phyloP scores from a whole-genome alignment of 306 rosid species.

The Delonix regia region DNA sequence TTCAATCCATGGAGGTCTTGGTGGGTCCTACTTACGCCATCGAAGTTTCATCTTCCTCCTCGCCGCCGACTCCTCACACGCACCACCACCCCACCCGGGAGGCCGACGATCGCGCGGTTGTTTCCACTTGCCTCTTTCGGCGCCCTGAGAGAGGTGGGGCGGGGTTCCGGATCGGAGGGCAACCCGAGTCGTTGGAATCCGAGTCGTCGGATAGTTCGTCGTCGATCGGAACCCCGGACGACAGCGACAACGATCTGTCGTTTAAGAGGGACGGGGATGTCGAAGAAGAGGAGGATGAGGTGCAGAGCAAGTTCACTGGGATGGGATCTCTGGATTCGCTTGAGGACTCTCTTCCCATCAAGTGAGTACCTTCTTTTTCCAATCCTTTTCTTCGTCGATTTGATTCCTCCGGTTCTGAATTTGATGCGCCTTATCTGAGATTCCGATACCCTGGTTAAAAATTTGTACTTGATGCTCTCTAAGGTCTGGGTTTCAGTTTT shows the following conservation, averaged over 20 bases:
- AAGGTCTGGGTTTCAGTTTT: neutral
- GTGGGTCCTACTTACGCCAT: conserved; percentile 68
- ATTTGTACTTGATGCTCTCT: neutral
- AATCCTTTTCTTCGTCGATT: neutral
- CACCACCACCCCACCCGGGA: conserved; percentile 13
- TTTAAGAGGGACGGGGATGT: conserved; percentile 11
- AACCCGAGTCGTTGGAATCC: conserved; percentile 31
- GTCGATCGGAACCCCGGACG: conserved; percentile 84
- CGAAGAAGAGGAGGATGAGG: conserved; percentile 53
- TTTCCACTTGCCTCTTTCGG: conserved; percentile 33
- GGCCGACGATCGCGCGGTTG: conserved; percentile 2
- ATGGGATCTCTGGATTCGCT: conserved; percentile 57
- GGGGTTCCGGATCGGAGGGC: conserved; percentile 31
- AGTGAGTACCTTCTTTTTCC: conserved; percentile 47
- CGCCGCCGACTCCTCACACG: conserved; percentile 33
- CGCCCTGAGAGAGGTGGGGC: conserved; percentile 25
- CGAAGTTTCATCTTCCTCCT: conserved; percentile 48
- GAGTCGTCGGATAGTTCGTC: conserved; percentile 68
- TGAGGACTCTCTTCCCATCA: conserved; percentile 91
- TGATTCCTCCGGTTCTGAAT: neutral
- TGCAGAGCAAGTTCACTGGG: conserved; percentile 55
- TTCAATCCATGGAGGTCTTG: conserved; percentile 65
- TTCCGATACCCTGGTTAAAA: neutral
- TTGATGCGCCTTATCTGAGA: too few relatives aligned
- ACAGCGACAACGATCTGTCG: conserved; percentile 47